These are phyloP conservation scores for Penicillium tannophilum DNA, from an alignment of 495 filamentous ascomycete species.

Conservation along the genomic window DNA sequence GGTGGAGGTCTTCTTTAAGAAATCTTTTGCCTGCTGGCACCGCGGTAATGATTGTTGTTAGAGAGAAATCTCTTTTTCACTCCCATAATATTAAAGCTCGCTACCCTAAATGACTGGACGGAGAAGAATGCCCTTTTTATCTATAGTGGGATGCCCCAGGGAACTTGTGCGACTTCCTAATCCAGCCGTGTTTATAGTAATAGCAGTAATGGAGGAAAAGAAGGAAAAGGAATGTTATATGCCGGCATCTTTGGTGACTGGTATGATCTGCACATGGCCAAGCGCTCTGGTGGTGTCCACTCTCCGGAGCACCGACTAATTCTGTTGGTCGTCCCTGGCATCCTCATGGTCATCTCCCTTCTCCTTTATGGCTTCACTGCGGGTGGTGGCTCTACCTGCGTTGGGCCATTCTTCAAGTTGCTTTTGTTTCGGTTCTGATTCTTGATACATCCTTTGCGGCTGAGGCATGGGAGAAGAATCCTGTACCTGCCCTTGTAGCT, in stretches of 20 bases:
- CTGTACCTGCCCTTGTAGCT: constrained; percentile 40
- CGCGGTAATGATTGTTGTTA: too few species aligned
- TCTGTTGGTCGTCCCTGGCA: constrained; percentile 34
- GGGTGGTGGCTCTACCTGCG: constrained; percentile 30
- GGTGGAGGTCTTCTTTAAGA: too few species aligned
- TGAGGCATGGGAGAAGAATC: constrained; percentile 43
- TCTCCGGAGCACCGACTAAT: constrained; percentile 39
- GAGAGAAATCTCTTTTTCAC: too few species aligned
- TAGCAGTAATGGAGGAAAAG: too few species aligned
- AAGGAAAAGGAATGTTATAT: too few species aligned
- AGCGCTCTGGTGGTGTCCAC: constrained; percentile 35
- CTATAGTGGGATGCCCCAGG: too few species aligned
- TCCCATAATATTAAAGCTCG: too few species aligned
- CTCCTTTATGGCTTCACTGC: constrained; percentile 42
- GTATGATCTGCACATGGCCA: constrained; percentile 37
- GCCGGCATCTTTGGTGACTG: constrained; percentile 35
- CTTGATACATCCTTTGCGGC: constrained; percentile 38
- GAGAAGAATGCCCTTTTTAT: too few species aligned
- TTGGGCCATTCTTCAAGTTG: constrained; percentile 39
- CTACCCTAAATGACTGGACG: too few species aligned
- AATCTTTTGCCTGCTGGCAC: too few species aligned
- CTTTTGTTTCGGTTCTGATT: constrained; percentile 41
- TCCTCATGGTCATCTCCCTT: constrained; percentile 31
- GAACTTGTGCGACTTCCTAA: too few species aligned
- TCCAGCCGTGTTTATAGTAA: too few species aligned